Base-by-base conservation (phyloP, 148 eudicot species). In the Pharnaceum exiguum region DNA sequence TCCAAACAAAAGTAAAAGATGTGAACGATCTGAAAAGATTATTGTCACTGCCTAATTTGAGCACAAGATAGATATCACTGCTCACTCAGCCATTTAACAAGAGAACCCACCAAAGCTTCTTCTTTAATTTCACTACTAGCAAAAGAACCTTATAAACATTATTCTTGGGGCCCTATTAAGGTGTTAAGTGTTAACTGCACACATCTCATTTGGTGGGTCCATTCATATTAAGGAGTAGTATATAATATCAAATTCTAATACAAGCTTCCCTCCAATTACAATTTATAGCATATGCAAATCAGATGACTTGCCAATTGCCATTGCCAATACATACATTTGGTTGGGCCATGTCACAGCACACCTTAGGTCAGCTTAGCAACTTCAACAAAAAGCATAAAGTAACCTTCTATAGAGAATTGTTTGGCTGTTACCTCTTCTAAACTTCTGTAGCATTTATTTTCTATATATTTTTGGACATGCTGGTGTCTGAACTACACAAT, bases 1-100 rank as follows among this genome's bases (percentile, higher is more conserved):
- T 57, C 46, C 43, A 56, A 63, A 54, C 29, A 35, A 68, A 70
- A 56, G 51, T 39, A 47, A 70, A 69, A 60, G 67, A 46, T 26
- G 35, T 44, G 15, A 61, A 46, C 38, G 46, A 68, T 59, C 71
- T 33, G 18, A 43, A 33, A 52, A 67, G 71, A 67, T 58, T 49
- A 30, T 24, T n/a, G n/a, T 39, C 32, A 0, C 38, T 35, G 37
- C 48, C 52, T 32, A 59, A 38, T 35, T 57, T 51, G 46, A 42
- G 36, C 40, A 38, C 62, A 54, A 55, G 9, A 44, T 54, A n/a
- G n/a, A n/a, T n/a, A n/a, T n/a, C n/a, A n/a, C n/a, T n/a, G n/a
- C n/a, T n/a, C n/a, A n/a, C 51, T 16, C 30, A 21, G 51, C 16
- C 44, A 53, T 21, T 32, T 28, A 1, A 50, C 35, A 29, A 61